A percentile compares a stretch with the other conserved stretches of the same genome.
Evolutionary conservation across 768 basidiomycete genomes (phyloP).

Genomic region (Trametes cubensis): DNA sequence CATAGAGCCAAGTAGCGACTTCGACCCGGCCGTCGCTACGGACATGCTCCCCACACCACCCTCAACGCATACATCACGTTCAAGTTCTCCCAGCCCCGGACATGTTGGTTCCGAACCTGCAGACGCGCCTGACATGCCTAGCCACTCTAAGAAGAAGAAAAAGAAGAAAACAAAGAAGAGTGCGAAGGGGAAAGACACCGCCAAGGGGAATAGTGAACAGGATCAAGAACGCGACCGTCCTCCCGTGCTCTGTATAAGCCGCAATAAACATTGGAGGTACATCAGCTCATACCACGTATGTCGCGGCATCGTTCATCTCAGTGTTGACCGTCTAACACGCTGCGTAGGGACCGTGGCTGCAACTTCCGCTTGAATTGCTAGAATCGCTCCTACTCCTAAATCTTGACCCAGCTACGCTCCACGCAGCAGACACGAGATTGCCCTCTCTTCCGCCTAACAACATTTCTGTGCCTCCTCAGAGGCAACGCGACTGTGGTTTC

Average conservation of each 20-base stretch:
- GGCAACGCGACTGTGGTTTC: slow-evolving; percentile 50
- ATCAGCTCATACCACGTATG: slow-evolving; percentile 89
- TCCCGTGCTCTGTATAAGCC: slow-evolving; percentile 79
- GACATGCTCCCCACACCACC: slow-evolving; percentile 24
- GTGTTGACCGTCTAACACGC: not conserved
- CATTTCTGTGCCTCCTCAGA: slow-evolving; percentile 32
- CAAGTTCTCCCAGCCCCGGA: slow-evolving; percentile 28
- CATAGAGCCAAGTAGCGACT: not conserved
- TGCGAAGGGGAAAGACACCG: slow-evolving; percentile 50
- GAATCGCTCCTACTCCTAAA: slow-evolving; percentile 82
- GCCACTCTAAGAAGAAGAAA: slow-evolving; percentile 66
- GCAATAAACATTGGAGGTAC: slow-evolving; percentile 94
- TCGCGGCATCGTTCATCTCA: slow-evolving; percentile 28
- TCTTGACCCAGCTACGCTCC: slow-evolving; percentile 68
- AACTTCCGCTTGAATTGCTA: slow-evolving; percentile 82
- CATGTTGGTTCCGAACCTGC: slow-evolving; percentile 30
- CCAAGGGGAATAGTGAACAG: slow-evolving; percentile 22
- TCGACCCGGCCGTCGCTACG: not conserved
- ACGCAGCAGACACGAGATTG: slow-evolving; percentile 47
- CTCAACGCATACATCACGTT: slow-evolving; percentile 30
- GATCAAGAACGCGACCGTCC: slow-evolving; percentile 52
- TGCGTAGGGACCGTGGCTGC: slow-evolving; percentile 87
- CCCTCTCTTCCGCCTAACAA: slow-evolving; percentile 36
- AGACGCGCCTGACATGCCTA: slow-evolving; percentile 25
- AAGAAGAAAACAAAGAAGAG: slow-evolving; percentile 66